Base-by-base conservation (phyloP, 805 yeast genomes). In the Metschnikowia corniflorae region DNA sequence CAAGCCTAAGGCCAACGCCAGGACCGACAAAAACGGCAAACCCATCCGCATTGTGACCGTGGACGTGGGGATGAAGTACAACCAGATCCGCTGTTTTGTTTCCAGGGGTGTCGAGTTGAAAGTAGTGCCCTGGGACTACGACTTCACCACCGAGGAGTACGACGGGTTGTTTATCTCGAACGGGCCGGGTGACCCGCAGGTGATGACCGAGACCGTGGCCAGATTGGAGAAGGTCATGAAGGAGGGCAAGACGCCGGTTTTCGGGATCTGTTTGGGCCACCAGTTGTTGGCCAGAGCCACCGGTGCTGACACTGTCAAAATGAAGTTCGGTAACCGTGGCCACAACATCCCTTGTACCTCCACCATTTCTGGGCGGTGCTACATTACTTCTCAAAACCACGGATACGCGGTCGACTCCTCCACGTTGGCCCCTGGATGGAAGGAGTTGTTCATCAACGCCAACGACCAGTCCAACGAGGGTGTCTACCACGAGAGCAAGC, bases 171-270 rank as follows among this genome's bases (percentile, higher is more conserved):
- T 93, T 65, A 71, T 91, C 49, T 89, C 97, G 38, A 93, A 93
- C 65, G 99, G 99, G 71, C 99, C 99, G 19, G 99, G 99, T 77
- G 97, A 93, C 68, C 99, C 99, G 40, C 77, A 93, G 29, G 86
- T 85, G 40, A 74, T 93, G 78, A 62, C 78, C 29, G 75, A 71
- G 15, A 76, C 87, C 42, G 83, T 83, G 23, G 71, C 65, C 26
- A 79, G 75, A 50, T 68, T 93, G 55, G 50, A 71, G 26, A 62
- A 60, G 28, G 84, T 77, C 23, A 59, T 91, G 40, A 70, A 71
- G 29, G 73, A 75, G 24, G 83, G 78, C 34, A 80, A 78, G 62
- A 81, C 93, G 29, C 98, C 98, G 37, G 75, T 93, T 39, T 93
- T 93, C 55, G 98, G 98, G 77, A 93, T 93, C 60, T 93, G 98